Base-by-base conservation (phyloP, 139 green algal genomes). In the Dunaliella sp. region DNA sequence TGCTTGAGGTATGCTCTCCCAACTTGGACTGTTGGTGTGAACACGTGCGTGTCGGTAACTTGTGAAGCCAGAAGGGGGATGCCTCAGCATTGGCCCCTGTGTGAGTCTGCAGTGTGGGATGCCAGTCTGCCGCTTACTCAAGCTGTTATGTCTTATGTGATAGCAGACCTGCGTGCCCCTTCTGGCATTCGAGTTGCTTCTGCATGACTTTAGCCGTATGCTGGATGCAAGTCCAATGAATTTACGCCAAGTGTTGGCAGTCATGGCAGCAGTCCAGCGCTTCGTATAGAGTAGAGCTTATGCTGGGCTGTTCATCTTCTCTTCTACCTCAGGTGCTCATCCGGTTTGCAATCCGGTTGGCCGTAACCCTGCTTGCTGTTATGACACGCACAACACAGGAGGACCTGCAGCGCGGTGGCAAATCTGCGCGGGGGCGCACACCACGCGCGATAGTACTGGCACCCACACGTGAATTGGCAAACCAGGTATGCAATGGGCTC, bases 391-490 rank as follows among this genome's bases (percentile, higher is more conserved):
- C 81, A 32, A 31, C 65, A 57, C 81, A 88, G 84, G 80, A 87
- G 81, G 33, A 90, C 36, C 34, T 35, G 33, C 26, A 35, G 1
- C 57, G 21, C 1, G 82, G 58, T 1, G 32, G 12, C 3, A 80
- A 74, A 33, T 82, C 75, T 21, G 58, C n/a, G 38, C 86, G 86
- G 34, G 87, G 87, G 72, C 90, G 95, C 75, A 12, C 89, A 0
- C 96, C 97, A 1, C 92, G 92, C 59, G 96, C 92, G 86, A 90
- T 99, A 26, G 92, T 99, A 58, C 91, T 99, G 85, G 95, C 96
- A 0, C 98, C 98, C 75, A 99, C 98, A 0, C 93, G 98, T 35
- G 98, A 99, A 94, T 94, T 99, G n/a, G 98, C 98, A 24, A 98
- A 99, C 90, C 96, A 98, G 90, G 48, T 65, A 16, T 65, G 48